Conservation (phyloP, 2,329 filamentous ascomycete species). For the Lasiodiplodia sp. region DNA sequence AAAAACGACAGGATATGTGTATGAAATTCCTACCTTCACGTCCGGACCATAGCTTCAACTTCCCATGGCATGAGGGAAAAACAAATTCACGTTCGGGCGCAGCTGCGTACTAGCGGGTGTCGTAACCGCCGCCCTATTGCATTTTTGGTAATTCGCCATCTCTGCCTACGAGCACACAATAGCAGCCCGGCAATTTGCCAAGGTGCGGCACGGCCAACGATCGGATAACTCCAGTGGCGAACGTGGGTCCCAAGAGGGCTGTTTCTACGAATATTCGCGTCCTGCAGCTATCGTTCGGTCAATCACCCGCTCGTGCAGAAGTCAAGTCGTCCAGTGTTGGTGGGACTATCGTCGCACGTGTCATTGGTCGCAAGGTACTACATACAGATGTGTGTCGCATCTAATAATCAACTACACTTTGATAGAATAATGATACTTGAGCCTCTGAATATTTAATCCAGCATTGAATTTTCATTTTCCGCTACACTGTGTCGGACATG, state of each 20-base stretch:
- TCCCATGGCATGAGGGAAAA: no score
- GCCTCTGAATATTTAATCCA: not conserved
- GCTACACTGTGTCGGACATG: not conserved
- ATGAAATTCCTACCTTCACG: no score
- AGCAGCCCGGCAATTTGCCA: slow-evolving; percentile 6
- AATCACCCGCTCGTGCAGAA: slow-evolving; percentile 6
- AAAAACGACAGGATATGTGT: no score
- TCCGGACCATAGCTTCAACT: no score
- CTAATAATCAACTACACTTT: not conserved
- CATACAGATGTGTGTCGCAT: not conserved
- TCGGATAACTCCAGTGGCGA: not conserved
- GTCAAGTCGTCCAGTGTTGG: not conserved
- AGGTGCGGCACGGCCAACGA: not conserved
- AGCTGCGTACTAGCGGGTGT: not conserved
- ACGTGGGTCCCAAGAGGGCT: not conserved
- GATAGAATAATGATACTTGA: not conserved
- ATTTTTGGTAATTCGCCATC: slow-evolving; percentile 25
- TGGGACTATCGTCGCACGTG: not conserved
- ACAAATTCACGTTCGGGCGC: not conserved
- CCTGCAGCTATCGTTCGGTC: not conserved
- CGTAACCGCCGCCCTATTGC: slow-evolving; percentile 2
- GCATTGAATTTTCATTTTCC: not conserved
- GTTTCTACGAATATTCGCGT: not conserved
- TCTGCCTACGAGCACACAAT: slow-evolving; percentile 14
- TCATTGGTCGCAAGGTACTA: not conserved